Evolutionary conservation across 345 rosid genomes (phyloP).

Genomic region (Turritis glabra): DNA sequence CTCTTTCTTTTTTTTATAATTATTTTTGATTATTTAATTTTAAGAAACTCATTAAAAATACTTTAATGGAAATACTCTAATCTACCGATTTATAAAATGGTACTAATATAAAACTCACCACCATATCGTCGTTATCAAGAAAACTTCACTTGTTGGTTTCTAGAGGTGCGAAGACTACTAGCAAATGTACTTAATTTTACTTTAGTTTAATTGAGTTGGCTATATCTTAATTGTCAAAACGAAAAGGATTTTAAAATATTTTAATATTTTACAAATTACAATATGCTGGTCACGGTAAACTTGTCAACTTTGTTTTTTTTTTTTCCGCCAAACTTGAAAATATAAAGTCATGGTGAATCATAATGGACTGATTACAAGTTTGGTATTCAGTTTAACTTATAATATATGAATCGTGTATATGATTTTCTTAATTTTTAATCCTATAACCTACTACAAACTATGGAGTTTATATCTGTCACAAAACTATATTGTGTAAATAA

Average conservation of each 20-base stretch:
- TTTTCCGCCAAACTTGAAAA: neutral
- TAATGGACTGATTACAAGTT: neutral
- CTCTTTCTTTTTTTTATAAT: too few relatives aligned
- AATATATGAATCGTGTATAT: neutral
- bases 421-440: too few relatives aligned
- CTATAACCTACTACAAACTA: too few relatives aligned
- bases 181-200: neutral
- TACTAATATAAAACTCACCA: too few relatives aligned
- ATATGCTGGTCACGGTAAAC: neutral
- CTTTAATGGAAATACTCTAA: too few relatives aligned
- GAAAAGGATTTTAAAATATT: neutral
- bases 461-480: too few relatives aligned
- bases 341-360: neutral
- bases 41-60: too few relatives aligned
- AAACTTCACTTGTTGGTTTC: neutral
- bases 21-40: too few relatives aligned
- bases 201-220: neutral
- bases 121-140: neutral
- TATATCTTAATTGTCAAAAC: neutral
- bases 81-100: too few relatives aligned
- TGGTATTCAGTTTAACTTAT: neutral
- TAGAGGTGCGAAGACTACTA: neutral
- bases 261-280: neutral
- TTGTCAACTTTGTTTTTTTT: neutral
- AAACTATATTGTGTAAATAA: too few relatives aligned